Conservation (phyloP, 805 yeast species). For the Candida boidinii region DNA sequence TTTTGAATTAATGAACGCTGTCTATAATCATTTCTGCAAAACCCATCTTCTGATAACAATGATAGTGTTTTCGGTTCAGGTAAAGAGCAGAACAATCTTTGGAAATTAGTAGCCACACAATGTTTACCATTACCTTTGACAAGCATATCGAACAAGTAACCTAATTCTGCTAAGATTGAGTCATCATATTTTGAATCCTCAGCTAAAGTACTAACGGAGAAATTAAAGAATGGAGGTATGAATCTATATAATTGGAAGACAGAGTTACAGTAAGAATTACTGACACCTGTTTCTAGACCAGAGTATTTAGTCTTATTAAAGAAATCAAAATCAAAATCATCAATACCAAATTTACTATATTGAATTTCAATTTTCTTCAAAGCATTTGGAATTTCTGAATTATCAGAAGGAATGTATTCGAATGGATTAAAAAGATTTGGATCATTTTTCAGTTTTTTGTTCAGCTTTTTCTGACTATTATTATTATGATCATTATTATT, state of each 20-base stretch:
- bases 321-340: constrained; percentile 84
- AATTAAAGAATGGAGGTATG: constrained; percentile 64
- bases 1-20: constrained; percentile 38
- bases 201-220: constrained; percentile 47
- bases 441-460: too few species aligned
- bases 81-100: constrained; percentile 36
- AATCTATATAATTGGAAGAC: constrained; percentile 73
- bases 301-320: constrained; percentile 69
- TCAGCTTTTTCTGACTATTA: too few species aligned
- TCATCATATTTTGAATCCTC: constrained; percentile 36
- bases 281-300: constrained; percentile 85
- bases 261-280: constrained; percentile 71
- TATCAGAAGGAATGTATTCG: constrained; percentile 19
- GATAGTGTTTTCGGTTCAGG: constrained; percentile 46
- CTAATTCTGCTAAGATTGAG: constrained; percentile 71
- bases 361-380: constrained; percentile 67
- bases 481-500: constrained; percentile 1
- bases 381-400: constrained; percentile 57
- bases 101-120: constrained; percentile 78
- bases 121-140: constrained; percentile 69
- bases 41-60: constrained; percentile 42
- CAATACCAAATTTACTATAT: constrained; percentile 86
- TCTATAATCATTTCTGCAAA: constrained; percentile 32
- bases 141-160: constrained; percentile 88
- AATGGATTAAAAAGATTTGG: too few species aligned